Conservation (phyloP, 768 basidiomycete species). For the Boletus huronensis region DNA sequence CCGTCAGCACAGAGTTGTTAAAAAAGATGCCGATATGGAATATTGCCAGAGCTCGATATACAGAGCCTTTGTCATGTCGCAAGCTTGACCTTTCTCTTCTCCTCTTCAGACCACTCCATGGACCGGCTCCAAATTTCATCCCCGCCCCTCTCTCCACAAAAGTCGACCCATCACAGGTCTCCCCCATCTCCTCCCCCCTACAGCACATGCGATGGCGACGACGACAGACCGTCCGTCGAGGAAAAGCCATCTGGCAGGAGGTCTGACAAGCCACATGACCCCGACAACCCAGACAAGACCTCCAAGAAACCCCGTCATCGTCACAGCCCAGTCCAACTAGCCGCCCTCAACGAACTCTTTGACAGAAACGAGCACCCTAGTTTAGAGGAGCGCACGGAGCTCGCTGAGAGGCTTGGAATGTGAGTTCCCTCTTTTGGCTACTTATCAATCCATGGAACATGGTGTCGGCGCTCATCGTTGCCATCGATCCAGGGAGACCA, state of each 20-base stretch:
- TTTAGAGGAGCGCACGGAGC: constrained; percentile 59
- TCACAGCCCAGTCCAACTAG: constrained; percentile 67
- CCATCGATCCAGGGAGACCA: constrained; percentile 59
- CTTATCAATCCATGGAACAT: constrained; percentile 17
- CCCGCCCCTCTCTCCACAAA: constrained; percentile 14
- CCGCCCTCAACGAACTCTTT: constrained; percentile 74
- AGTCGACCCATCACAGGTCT: constrained; percentile 6
- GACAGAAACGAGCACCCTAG: constrained; percentile 74
- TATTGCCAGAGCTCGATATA: constrained; percentile 39
- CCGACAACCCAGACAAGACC: constrained; percentile 23
- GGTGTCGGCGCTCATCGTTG: constrained; percentile 9
- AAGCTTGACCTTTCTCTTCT: constrained; percentile 33
- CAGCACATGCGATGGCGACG: constrained; percentile 17
- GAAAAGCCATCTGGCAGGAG: constrained; percentile 25
- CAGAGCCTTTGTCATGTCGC: constrained; percentile 39
- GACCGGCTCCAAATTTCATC: constrained; percentile 16
- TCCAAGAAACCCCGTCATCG: constrained; percentile 77
- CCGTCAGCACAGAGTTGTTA: constrained; percentile 30
- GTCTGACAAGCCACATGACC: constrained; percentile 24
- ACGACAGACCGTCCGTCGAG: constrained; percentile 20
- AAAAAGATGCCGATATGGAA: constrained; percentile 39
- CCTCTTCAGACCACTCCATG: constrained; percentile 28
- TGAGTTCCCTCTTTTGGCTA: constrained; percentile 40
- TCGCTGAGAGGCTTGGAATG: constrained; percentile 77
- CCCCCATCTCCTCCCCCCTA: constrained; percentile 9